Evolutionary conservation across 169 alveolate genomes (phyloP).

Genomic region (Plasmodium inui): DNA sequence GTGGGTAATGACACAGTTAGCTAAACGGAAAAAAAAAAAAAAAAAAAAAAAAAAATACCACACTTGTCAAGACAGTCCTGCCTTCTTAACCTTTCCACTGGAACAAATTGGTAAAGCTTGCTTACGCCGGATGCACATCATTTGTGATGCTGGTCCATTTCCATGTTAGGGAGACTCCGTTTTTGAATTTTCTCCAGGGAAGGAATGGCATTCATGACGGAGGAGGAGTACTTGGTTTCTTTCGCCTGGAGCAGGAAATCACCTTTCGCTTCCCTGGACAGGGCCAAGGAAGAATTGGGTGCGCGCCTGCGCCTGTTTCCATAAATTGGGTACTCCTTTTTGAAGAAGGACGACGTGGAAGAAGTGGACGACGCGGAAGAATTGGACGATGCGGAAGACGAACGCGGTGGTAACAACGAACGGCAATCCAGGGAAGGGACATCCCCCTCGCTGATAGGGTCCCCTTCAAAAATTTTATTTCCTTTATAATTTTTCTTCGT

Average conservation of each 20-base stretch:
- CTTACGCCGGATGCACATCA: not conserved
- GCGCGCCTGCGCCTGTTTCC: not conserved
- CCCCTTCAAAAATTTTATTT: conserved; percentile 57
- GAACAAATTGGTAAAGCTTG: not conserved
- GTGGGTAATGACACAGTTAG: not conserved
- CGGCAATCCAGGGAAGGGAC: not conserved
- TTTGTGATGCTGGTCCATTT: not conserved
- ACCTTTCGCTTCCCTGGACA: not conserved
- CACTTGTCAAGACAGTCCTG: not conserved
- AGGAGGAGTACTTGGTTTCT: conserved; percentile 33
- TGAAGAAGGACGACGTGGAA: conserved; percentile 15
- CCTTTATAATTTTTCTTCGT: conserved; percentile 67
- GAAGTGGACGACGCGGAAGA: conserved; percentile 16
- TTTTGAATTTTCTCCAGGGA: conserved; percentile 54
- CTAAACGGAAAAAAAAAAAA: not conserved
- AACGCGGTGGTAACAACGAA: not conserved
- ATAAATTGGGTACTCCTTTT: conserved; percentile 9
- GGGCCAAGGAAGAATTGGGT: not conserved
- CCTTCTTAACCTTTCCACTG: not conserved
- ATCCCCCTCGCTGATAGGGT: conserved; percentile 23
- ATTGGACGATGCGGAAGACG: not conserved
- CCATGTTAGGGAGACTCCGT: not conserved
- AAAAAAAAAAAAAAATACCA: not conserved
- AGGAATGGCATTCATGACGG: conserved; percentile 35
- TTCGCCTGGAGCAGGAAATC: conserved; percentile 42